Base-by-base conservation (phyloP, 139 green algal species). In the Micromonas pusilla region DNA sequence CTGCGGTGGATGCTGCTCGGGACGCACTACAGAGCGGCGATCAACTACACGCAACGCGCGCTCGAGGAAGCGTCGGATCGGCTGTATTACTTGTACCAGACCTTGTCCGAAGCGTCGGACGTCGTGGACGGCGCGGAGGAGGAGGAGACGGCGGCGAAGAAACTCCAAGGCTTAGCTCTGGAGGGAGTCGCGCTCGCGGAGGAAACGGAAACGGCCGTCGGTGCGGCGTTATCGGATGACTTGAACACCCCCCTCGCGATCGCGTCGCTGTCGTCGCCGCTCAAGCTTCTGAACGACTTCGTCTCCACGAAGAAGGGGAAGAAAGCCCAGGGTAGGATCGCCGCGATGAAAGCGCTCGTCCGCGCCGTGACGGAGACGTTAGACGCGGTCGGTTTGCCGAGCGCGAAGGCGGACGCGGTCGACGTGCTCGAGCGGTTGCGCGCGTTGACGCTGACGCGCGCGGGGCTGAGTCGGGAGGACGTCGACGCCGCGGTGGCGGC, bases 1-100 rank as follows among this genome's bases (percentile, higher is more conserved):
- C 83, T 99, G 84, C 88, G 95, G 62, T 97, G 89, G 89, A 96
- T 98, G 86, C 89, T 99, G 52, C 45, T 97, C 0, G 72, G 57
- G 72, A 95, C 90, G 25, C 94, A 98, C 37, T 99, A 99, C 88
- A 85, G 94, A 0, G 83, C 89, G 64, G 88, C 90, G 6, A 85
- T 99, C 81, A 96, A 97, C 85, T 99, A 96, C 88, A 91, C 86
- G 23, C 81, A 89, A 33, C 67, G 85, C 1, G 88, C 85, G 6
- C 85, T 98, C 19, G 93, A 98, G n/a, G 87, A 92, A 79, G 91
- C 93, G 6, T 91, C 87, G 5, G 90, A 89, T 34, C 79, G 92
- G 5, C 38, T 93, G 13, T 99, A 94, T 83, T 98, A 97, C 81
- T 70, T 98, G 1, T 93, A 90, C 67, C 90, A 97, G 79, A 91